Evolutionary conservation across 2,329 filamentous ascomycete genomes (phyloP).

Genomic region (Penicillium sp.): DNA sequence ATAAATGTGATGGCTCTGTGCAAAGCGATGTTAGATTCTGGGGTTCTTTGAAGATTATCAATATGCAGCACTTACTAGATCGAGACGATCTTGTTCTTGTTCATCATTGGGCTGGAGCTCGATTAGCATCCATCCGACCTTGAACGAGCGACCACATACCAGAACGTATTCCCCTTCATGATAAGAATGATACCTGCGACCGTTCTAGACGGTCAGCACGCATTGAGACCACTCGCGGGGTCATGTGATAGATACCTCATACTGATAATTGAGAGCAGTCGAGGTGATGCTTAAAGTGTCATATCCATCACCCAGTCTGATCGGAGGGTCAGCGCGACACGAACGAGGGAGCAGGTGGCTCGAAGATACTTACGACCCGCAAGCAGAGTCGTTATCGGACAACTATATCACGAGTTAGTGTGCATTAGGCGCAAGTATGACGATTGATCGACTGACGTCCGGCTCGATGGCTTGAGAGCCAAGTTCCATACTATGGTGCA

Average conservation of each 20-base stretch:
- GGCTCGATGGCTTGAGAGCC: constrained; percentile 21
- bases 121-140: neutral
- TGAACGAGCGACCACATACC: constrained; percentile 12
- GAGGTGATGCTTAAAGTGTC: constrained; percentile 31
- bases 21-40: neutral
- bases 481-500: constrained; percentile 8
- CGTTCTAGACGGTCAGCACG: constrained; percentile 21
- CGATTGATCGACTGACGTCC: constrained; percentile 20
- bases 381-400: constrained; percentile 25
- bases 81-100: constrained; percentile 33
- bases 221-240: too few species aligned
- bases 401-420: constrained; percentile 12
- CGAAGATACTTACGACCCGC: constrained; percentile 23
- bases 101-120: constrained; percentile 30
- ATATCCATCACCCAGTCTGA: constrained; percentile 23
- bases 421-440: neutral
- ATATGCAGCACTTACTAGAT: constrained; percentile 23
- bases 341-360: neutral
- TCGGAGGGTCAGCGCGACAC: constrained; percentile 5
- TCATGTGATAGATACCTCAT: too few species aligned
- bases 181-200: constrained; percentile 31
- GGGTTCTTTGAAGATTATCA: neutral
- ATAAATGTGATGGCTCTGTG: constrained; percentile 33
- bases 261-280: constrained; percentile 29
- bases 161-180: constrained; percentile 29